Percentiles rank a stretch among this genome's conserved stretches.
Evolutionary conservation across 768 basidiomycete species (phyloP).

Genomic region (Tricholomella constricta): DNA sequence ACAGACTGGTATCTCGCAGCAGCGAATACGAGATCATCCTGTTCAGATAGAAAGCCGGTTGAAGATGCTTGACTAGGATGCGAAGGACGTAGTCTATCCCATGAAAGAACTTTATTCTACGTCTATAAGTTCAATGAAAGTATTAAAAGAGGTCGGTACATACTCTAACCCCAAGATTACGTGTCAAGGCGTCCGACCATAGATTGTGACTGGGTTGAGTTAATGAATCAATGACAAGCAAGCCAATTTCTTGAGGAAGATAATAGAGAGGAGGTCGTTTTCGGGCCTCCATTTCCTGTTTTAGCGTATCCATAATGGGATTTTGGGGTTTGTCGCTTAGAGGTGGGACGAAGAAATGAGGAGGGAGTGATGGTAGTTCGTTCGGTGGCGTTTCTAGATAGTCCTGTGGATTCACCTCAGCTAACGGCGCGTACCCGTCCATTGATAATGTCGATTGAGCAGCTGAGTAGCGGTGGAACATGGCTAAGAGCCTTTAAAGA

Average conservation of each 20-base stretch:
- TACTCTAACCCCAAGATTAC: constrained; percentile 26
- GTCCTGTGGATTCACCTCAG: constrained; percentile 18
- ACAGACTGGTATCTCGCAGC: constrained; percentile 65
- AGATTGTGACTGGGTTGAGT: constrained; percentile 5
- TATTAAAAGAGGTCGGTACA: background rate
- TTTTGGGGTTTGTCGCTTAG: constrained; percentile 76
- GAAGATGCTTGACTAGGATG: constrained; percentile 31
- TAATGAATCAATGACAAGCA: constrained; percentile 25
- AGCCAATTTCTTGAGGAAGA: constrained; percentile 33
- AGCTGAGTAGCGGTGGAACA: constrained; percentile 9
- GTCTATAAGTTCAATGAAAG: constrained; percentile 1
- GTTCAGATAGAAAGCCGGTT: constrained; percentile 71
- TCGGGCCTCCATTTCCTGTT: constrained; percentile 19
- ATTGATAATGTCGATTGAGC: background rate
- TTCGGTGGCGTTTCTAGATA: constrained; percentile 25
- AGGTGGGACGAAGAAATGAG: constrained; percentile 63
- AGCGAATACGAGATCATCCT: constrained; percentile 51
- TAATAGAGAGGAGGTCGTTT: constrained; percentile 15
- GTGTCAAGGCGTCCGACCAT: constrained; percentile 22
- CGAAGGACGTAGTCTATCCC: constrained; percentile 56
- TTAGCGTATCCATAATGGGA: constrained; percentile 67
- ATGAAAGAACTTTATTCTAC: constrained; percentile 57
- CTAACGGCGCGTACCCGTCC: constrained; percentile 4
- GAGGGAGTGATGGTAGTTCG: constrained; percentile 33
- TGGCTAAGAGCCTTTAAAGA: background rate